Evolutionary conservation across 768 basidiomycete genomes (phyloP).

Genomic region (Termitomyces sp.): DNA sequence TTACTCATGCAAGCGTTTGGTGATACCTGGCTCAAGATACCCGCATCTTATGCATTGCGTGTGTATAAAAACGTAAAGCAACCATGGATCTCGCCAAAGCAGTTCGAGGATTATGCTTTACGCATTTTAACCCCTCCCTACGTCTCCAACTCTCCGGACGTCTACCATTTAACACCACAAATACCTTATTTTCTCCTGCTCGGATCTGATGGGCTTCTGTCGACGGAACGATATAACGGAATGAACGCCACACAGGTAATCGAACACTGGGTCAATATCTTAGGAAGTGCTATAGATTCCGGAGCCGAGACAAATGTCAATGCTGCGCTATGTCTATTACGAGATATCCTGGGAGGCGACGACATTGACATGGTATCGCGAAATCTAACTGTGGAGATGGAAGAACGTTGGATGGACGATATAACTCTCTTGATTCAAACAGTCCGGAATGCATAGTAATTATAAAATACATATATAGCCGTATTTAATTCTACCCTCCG

Average conservation of each 20-base stretch:
- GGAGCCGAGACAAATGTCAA: slow-evolving; percentile 20
- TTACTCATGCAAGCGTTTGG: slow-evolving; percentile 36
- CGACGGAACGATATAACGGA: slow-evolving; percentile 12
- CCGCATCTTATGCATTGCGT: slow-evolving; percentile 22
- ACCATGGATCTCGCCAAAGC: slow-evolving; percentile 32
- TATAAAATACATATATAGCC: background rate
- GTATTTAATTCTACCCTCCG: background rate
- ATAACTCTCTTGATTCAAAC: slow-evolving; percentile 41
- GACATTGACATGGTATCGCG: slow-evolving; percentile 34
- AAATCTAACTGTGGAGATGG: slow-evolving; percentile 44
- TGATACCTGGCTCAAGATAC: slow-evolving; percentile 46
- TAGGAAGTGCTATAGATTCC: slow-evolving; percentile 7
- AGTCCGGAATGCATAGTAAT: background rate
- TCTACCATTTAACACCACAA: slow-evolving; percentile 30
- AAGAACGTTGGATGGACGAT: slow-evolving; percentile 46
- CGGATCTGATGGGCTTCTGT: slow-evolving; percentile 40
- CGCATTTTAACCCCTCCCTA: slow-evolving; percentile 42
- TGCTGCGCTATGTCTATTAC: slow-evolving; percentile 36
- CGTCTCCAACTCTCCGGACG: slow-evolving; percentile 42
- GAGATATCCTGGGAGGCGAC: slow-evolving; percentile 41
- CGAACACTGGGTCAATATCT: slow-evolving; percentile 8
- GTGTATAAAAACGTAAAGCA: slow-evolving; percentile 15
- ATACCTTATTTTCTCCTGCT: slow-evolving; percentile 38
- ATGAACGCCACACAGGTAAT: slow-evolving; percentile 11
- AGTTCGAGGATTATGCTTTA: slow-evolving; percentile 32